These are phyloP conservation scores for Leccinum rimulosum DNA, from an alignment of 768 basidiomycete genomes.

Conservation along the genomic window DNA sequence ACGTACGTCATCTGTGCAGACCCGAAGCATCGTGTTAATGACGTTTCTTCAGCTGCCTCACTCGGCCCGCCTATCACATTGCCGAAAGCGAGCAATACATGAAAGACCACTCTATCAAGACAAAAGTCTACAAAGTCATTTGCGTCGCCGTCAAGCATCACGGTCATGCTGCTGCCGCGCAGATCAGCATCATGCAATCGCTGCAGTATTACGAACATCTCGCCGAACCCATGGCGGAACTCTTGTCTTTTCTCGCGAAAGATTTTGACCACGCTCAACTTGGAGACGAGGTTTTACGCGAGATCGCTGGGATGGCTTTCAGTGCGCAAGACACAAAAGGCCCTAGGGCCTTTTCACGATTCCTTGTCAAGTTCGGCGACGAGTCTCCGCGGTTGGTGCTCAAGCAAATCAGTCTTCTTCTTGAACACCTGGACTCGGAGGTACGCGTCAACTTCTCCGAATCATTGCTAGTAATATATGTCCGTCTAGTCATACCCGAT, in stretches of 20 bases:
- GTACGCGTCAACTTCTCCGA: slow-evolving; percentile 38
- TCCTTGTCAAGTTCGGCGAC: slow-evolving; percentile 80
- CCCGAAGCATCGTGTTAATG: not conserved
- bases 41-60: slow-evolving; percentile 64
- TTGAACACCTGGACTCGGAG: slow-evolving; percentile 89
- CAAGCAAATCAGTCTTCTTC: slow-evolving; percentile 85
- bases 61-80: slow-evolving; percentile 83
- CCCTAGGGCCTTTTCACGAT: slow-evolving; percentile 79
- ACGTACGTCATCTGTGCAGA: slow-evolving; percentile 37
- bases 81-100: slow-evolving; percentile 86
- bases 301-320: slow-evolving; percentile 79
- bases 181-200: slow-evolving; percentile 87
- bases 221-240: slow-evolving; percentile 91
- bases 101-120: slow-evolving; percentile 70
- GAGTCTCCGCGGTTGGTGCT: slow-evolving; percentile 74
- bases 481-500: slow-evolving; percentile 82
- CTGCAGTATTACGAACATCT: slow-evolving; percentile 95
- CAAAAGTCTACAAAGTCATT: slow-evolving; percentile 82
- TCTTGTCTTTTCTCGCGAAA: slow-evolving; percentile 71
- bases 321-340: slow-evolving; percentile 82
- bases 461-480: not conserved
- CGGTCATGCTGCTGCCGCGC: slow-evolving; percentile 76
- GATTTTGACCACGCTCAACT: slow-evolving; percentile 89
- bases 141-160: slow-evolving; percentile 92
- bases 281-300: slow-evolving; percentile 87